A percentile compares a stretch with the other conserved stretches of the same genome.
Conservation (phyloP, 2,329 filamentous ascomycete species). For the Tolypocladium pustulatum region DNA sequence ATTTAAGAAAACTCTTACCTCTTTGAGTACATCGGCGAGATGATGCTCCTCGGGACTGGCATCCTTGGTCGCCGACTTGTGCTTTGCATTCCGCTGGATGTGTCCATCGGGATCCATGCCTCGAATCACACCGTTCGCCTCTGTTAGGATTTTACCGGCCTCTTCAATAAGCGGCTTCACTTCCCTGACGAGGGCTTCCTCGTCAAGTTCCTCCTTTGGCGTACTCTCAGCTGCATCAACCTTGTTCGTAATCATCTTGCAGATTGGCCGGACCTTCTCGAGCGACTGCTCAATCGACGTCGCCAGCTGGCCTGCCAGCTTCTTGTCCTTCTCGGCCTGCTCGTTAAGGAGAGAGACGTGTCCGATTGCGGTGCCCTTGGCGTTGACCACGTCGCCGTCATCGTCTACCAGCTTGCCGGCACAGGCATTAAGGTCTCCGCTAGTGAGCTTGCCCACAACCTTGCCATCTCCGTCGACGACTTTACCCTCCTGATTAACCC, state of each 20-base stretch:
- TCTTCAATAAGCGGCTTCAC: slow-evolving; percentile 87
- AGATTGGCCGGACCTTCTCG: slow-evolving; percentile 74
- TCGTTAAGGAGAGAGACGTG: slow-evolving; percentile 57
- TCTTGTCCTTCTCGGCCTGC: slow-evolving; percentile 54
- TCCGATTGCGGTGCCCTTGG: slow-evolving; percentile 55
- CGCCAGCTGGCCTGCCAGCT: slow-evolving; percentile 69
- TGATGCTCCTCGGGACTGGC: slow-evolving; percentile 64
- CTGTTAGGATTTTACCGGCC: slow-evolving; percentile 68
- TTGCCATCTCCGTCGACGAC: slow-evolving; percentile 49
- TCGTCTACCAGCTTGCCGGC: slow-evolving; percentile 60
- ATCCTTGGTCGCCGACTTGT: slow-evolving; percentile 61
- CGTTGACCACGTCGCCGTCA: slow-evolving; percentile 61
- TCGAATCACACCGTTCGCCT: slow-evolving; percentile 78
- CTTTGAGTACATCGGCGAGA: slow-evolving; percentile 77
- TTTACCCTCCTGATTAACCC: slow-evolving; percentile 48
- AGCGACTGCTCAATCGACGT: slow-evolving; percentile 66
- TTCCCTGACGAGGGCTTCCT: slow-evolving; percentile 76
- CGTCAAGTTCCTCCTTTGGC: slow-evolving; percentile 78
- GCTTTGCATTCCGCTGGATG: slow-evolving; percentile 77
- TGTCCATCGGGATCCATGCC: slow-evolving; percentile 82
- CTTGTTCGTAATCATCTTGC: slow-evolving; percentile 76
- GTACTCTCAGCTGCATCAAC: slow-evolving; percentile 73
- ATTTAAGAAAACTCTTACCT: slow-evolving; percentile 28
- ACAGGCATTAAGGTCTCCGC: slow-evolving; percentile 54
- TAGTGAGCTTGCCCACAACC: slow-evolving; percentile 55